A percentile compares a stretch with the other conserved stretches of the same genome.
Conservation (phyloP, 805 yeast species). For the Metschnikowia anglica region DNA sequence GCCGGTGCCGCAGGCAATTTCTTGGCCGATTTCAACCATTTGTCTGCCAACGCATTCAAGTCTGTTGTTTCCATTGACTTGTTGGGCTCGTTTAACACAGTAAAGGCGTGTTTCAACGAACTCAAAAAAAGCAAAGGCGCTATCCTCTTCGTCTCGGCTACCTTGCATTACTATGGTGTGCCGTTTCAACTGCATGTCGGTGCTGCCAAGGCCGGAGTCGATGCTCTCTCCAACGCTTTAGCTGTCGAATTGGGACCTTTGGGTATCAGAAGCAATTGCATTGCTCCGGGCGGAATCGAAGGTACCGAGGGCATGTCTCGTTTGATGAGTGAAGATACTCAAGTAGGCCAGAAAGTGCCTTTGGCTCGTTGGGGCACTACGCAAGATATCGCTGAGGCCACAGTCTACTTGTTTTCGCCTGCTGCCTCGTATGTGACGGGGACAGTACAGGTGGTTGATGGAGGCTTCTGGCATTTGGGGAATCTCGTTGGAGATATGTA, state of each 20-base stretch:
- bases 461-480: conserved; percentile 86
- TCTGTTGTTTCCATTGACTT: conserved; percentile 85
- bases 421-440: conserved; percentile 82
- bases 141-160: conserved; percentile 79
- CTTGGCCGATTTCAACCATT: conserved; percentile 70
- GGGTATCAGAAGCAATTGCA: conserved; percentile 78
- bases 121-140: conserved; percentile 67
- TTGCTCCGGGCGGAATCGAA: conserved; percentile 90
- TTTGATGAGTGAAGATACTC: conserved; percentile 37
- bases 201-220: conserved; percentile 95
- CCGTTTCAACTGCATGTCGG: conserved; percentile 89
- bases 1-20: conserved; percentile 98
- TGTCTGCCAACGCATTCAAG: conserved; percentile 84
- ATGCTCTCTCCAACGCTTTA: conserved; percentile 76
- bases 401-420: conserved; percentile 78
- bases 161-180: conserved; percentile 84
- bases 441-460: conserved; percentile 78
- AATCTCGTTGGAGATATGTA: conserved; percentile 33
- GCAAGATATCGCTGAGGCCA: conserved; percentile 82
- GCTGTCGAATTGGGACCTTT: conserved; percentile 92
- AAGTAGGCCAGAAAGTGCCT: conserved; percentile 52
- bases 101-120: conserved; percentile 73
- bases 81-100: conserved; percentile 85
- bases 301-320: conserved; percentile 85
- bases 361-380: conserved; percentile 67